phyloP scores from a whole-genome alignment of 192 early-diverging fungal species.

The Dimargaris xerosporica region DNA sequence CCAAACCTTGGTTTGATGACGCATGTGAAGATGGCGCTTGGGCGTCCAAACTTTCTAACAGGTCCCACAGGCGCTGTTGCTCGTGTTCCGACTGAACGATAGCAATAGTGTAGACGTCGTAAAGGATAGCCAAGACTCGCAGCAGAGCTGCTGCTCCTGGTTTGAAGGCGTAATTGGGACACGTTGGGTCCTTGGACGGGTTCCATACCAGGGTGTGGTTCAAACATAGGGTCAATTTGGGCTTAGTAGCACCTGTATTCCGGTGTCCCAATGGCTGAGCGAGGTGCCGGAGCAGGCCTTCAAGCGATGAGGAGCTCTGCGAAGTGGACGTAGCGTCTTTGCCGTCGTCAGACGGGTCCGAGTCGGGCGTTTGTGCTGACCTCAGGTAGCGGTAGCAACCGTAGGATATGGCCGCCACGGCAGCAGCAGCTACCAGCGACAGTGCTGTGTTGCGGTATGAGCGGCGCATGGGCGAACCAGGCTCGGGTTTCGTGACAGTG shows the following conservation, averaged over 20 bases:
- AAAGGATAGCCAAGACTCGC: constrained; percentile 26
- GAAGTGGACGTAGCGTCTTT: too few species aligned
- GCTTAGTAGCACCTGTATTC: not conserved
- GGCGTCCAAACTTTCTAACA: constrained; percentile 13
- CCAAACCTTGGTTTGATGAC: constrained; percentile 23
- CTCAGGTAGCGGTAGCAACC: too few species aligned
- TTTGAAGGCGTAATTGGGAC: constrained; percentile 55
- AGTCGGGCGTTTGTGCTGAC: too few species aligned
- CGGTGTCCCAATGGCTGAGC: too few species aligned
- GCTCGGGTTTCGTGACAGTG: too few species aligned
- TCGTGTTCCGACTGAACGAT: constrained; percentile 37
- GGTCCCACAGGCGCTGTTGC: constrained; percentile 30
- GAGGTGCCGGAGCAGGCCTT: too few species aligned
- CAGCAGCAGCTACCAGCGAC: not conserved
- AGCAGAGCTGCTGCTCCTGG: constrained; percentile 39
- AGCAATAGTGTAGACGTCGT: constrained; percentile 39
- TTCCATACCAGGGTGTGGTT: constrained; percentile 51
- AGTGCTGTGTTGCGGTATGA: too few species aligned
- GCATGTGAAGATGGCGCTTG: constrained; percentile 1
- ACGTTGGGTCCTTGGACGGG: constrained; percentile 46
- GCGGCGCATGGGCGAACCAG: too few species aligned
- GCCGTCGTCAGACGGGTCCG: too few species aligned
- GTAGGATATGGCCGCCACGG: not conserved
- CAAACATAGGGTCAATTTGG: constrained; percentile 5
- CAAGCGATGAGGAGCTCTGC: too few species aligned